Conservation (phyloP, 2,329 filamentous ascomycete genomes). For the Hymenoscyphus infarciens region DNA sequence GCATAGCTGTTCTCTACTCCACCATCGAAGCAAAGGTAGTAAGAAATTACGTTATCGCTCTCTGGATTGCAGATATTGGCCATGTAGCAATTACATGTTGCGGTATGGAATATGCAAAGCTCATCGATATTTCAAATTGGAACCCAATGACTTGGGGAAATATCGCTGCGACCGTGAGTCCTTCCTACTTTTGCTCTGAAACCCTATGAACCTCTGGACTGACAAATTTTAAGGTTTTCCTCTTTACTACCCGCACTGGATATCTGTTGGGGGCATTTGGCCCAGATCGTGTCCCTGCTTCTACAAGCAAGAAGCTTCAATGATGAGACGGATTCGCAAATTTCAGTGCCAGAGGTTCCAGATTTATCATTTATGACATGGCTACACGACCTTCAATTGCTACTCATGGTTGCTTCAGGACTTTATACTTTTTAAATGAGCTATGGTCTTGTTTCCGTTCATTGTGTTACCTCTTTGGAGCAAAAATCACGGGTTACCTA, state of each 20-base stretch:
- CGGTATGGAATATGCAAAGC: constrained; percentile 53
- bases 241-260: constrained; percentile 53
- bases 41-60: constrained; percentile 61
- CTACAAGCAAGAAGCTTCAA: constrained; percentile 13
- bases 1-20: constrained; percentile 59
- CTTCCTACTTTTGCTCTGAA: not conserved
- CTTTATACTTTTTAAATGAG: too few relatives aligned
- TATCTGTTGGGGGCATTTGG: constrained; percentile 62
- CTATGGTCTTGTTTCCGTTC: too few relatives aligned
- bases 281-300: constrained; percentile 33
- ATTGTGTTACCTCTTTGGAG: too few relatives aligned
- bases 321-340: not conserved
- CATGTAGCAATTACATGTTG: constrained; percentile 61
- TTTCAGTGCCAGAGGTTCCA: not conserved
- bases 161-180: constrained; percentile 57
- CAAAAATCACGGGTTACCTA: too few relatives aligned
- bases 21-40: constrained; percentile 64
- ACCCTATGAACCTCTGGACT: too few relatives aligned
- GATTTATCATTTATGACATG: not conserved
- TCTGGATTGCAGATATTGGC: constrained; percentile 63
- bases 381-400: not conserved
- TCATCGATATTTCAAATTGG: constrained; percentile 55
- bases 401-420: not conserved
- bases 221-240: constrained; percentile 40
- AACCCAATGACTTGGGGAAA: constrained; percentile 73